Evolutionary conservation across 768 basidiomycete genomes (phyloP), one percentile per base, ranked within the genome.

Genomic region (Kwoniella pini): DNA sequence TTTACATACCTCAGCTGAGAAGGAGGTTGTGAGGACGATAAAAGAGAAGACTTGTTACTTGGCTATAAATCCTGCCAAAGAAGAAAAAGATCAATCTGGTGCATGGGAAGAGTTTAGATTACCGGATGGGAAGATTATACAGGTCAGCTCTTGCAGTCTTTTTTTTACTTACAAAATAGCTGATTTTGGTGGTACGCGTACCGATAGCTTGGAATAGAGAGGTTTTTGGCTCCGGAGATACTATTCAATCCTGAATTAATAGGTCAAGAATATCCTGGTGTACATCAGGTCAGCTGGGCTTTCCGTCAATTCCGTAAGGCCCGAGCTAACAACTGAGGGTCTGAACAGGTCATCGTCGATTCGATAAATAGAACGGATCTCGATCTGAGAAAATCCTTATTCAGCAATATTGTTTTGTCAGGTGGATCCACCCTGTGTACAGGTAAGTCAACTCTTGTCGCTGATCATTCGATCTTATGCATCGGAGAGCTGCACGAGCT

Each of bases 31-130:
- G 15, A 84, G 96, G 64, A 90, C 90, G 51, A 96, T 98, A 80
- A 99, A 99, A 79, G 96, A 99, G 81, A 98, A 97, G 77, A 90
- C 88, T 60, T 99, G 95, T 76, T 98, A 99, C 80, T 82, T 98
- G 55, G 92, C 96, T 6, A 76, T 91, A 30, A 93, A 93, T 71
- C 92, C 94, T 2, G 82, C 85, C 1, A 97, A 98, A 79, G 96
- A 98, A 78, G 94, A 97, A 80, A 98, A 97, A 77, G 94, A 98
- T 50, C 81, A 71, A 51, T 73, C 60, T 9, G 87, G 88, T 9
- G 86, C 88, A 21, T 81, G 80, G 54, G 96, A 97, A 77, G 90
- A 92, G 67, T 98, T 96, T 80, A 84, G 86, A 71, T 81, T 99
- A 65, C 96, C 96, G 3, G 96, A 99, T 77, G 96, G 96, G 43